Conservation (phyloP, 2,329 filamentous ascomycete species). For the Colletotrichum sojae region DNA sequence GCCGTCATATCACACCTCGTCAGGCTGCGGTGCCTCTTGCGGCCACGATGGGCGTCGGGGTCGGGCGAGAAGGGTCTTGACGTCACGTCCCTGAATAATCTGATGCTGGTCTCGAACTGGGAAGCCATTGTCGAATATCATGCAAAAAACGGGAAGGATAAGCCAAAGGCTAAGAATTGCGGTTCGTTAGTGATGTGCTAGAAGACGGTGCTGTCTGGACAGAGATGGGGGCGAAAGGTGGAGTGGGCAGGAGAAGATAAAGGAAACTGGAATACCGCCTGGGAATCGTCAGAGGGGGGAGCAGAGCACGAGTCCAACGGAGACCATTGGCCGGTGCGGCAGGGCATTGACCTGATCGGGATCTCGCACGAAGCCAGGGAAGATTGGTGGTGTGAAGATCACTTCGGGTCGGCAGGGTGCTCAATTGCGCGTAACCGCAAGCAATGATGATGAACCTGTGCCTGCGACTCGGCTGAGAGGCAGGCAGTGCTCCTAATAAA, state of each 20-base stretch:
- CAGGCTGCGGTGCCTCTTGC: constrained; percentile 57
- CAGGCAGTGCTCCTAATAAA: background rate
- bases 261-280: background rate
- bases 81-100: constrained; percentile 27
- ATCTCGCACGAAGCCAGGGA: constrained; percentile 26
- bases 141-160: background rate
- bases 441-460: constrained; percentile 21
- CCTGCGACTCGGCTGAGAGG: constrained; percentile 16
- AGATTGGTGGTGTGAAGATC: constrained; percentile 24
- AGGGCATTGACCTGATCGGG: constrained; percentile 28
- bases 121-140: constrained; percentile 16
- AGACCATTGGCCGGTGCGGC: constrained; percentile 23
- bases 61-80: constrained; percentile 36
- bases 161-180: background rate
- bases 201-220: constrained; percentile 1
- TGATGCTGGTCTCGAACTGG: constrained; percentile 23
- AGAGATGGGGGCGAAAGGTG: background rate
- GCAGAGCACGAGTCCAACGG: constrained; percentile 14
- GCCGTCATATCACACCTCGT: constrained; percentile 50
- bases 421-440: constrained; percentile 16
- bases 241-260: constrained; percentile 26
- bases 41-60: constrained; percentile 48
- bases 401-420: constrained; percentile 10
- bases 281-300: constrained; percentile 8
- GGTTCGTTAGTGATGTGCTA: constrained; percentile 4